phyloP scores from a whole-genome alignment of 1,284 basidiomycete species.

The Irpex lacteus region DNA sequence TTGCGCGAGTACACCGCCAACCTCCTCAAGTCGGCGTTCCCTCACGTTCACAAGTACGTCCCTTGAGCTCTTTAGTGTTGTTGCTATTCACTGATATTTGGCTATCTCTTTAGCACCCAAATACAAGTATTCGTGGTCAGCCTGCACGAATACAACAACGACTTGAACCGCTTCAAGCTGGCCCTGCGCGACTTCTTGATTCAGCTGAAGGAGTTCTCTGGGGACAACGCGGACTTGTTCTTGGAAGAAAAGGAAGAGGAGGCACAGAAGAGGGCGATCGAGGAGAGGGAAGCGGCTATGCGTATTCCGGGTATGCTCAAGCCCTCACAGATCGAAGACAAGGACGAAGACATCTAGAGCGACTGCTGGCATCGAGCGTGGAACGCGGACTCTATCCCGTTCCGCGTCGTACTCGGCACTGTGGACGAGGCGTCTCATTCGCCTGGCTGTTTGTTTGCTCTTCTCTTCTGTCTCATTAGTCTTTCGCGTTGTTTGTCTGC shows the following conservation, averaged over 20 bases:
- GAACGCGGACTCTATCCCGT: constrained; percentile 1
- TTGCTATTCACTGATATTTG: constrained; percentile 12
- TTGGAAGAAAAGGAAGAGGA: constrained; percentile 96
- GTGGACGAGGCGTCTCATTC: no score
- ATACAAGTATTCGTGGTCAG: constrained; percentile 79
- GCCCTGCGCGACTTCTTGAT: constrained; percentile 92
- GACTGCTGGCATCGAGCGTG: constrained; percentile 1
- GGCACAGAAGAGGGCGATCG: constrained; percentile 61
- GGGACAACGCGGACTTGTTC: constrained; percentile 84
- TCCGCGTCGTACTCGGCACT: background rate
- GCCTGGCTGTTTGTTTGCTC: no score
- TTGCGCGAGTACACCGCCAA: constrained; percentile 88
- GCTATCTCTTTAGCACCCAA: constrained; percentile 46
- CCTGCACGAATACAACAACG: constrained; percentile 84
- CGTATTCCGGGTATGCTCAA: constrained; percentile 99
- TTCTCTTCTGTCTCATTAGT: no score
- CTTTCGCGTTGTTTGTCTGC: no score
- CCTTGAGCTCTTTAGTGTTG: constrained; percentile 5
- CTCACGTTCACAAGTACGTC: constrained; percentile 81
- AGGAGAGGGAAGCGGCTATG: constrained; percentile 87
- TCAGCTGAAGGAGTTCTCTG: constrained; percentile 91
- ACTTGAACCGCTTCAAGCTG: constrained; percentile 92
- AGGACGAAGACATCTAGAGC: constrained; percentile 77
- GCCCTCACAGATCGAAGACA: constrained; percentile 90
- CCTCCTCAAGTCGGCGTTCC: constrained; percentile 85